Conservation (phyloP, 192 early-diverging fungal genomes). For the Funneliformis mosseae region DNA sequence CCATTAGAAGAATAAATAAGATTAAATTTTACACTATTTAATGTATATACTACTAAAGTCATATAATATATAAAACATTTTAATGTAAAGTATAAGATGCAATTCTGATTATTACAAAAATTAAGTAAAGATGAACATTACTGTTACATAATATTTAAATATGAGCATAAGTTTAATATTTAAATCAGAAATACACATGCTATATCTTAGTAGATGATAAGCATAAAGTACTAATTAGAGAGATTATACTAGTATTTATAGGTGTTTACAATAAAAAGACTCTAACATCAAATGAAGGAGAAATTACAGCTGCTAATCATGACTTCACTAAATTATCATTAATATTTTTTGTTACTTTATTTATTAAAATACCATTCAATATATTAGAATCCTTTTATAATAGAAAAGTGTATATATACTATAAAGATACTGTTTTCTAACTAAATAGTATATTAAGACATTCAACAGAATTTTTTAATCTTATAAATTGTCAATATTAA, state of each 20-base stretch:
- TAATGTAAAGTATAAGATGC: too few relatives aligned
- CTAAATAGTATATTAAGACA: background rate
- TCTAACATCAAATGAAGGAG: background rate
- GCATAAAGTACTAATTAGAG: background rate
- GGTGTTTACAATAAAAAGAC: background rate
- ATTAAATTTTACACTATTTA: too few relatives aligned
- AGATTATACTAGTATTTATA: background rate
- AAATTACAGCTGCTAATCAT: background rate
- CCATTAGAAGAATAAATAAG: too few relatives aligned
- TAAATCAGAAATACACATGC: background rate
- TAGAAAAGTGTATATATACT: background rate
- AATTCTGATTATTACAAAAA: too few relatives aligned
- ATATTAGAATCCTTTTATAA: background rate
- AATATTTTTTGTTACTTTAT: background rate
- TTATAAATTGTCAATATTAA: background rate
- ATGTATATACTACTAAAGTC: too few relatives aligned
- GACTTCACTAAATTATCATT: background rate
- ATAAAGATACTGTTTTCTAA: background rate
- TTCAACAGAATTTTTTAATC: background rate
- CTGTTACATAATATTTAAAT: background rate
- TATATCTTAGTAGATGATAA: background rate
- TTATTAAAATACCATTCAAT: background rate
- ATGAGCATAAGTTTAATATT: background rate
- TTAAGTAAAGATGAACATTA: background rate
- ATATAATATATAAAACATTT: too few relatives aligned